Percentiles rank a stretch among this genome's conserved stretches.
phyloP scores from a whole-genome alignment of 768 basidiomycete genomes.

The Tylopilus felleus region DNA sequence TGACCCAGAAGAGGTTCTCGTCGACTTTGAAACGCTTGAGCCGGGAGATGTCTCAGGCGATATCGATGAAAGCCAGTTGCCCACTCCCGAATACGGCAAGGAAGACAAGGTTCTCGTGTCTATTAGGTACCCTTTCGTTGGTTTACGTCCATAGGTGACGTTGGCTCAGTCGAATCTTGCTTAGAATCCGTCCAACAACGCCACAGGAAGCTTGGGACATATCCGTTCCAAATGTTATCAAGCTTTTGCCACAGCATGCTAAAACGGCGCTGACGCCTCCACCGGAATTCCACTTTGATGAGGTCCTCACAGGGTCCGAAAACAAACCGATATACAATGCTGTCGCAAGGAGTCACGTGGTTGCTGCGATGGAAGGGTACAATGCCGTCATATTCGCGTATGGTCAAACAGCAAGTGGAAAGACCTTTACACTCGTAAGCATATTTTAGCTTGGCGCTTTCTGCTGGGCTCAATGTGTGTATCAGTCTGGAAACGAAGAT shows the following conservation, averaged over 20 bases:
- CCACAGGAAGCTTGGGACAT: conserved; percentile 54
- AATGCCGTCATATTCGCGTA: conserved; percentile 96
- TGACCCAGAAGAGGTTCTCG: conserved; percentile 71
- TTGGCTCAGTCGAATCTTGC: conserved; percentile 2
- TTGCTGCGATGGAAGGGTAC: conserved; percentile 94
- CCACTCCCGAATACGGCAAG: conserved; percentile 54
- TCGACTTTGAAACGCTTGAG: conserved; percentile 73
- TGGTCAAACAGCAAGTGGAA: conserved; percentile 83
- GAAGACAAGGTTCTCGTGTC: conserved; percentile 88
- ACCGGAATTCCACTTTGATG: conserved; percentile 65
- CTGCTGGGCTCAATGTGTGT: conserved; percentile 21
- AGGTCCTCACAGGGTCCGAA: conserved; percentile 71
- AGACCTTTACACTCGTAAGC: conserved; percentile 63
- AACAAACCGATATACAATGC: conserved; percentile 79
- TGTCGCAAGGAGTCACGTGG: conserved; percentile 74
- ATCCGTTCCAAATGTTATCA: conserved; percentile 47
- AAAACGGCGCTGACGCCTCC: conserved; percentile 40
- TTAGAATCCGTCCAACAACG: conserved; percentile 62
- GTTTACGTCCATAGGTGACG: background rate
- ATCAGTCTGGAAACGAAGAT: conserved; percentile 65
- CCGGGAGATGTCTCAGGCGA: conserved; percentile 65
- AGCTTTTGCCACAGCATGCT: conserved; percentile 55
- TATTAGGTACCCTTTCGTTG: conserved; percentile 50
- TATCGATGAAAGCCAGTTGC: conserved; percentile 54
- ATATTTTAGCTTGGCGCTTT: conserved; percentile 24